phyloP scores from a whole-genome alignment of 2,329 filamentous ascomycete genomes.

The Fusarium drepaniforme region DNA sequence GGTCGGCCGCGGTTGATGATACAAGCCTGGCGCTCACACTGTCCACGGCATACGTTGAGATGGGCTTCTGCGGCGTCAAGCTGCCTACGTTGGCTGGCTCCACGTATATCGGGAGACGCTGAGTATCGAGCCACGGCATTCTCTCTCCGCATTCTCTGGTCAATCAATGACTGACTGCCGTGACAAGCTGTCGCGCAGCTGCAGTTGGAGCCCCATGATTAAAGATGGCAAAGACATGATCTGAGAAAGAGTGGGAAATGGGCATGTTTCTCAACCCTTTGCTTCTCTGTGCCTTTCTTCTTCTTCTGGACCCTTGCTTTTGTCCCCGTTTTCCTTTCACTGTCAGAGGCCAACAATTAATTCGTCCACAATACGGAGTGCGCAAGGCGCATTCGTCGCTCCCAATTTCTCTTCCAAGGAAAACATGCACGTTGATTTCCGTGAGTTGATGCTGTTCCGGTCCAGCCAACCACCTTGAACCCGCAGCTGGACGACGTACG shows the following conservation, averaged over 20 bases:
- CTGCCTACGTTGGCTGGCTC: slow-evolving; percentile 17
- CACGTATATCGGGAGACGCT: slow-evolving; percentile 26
- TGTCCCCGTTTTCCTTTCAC: not conserved
- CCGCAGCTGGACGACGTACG: slow-evolving; percentile 6
- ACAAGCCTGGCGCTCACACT: not conserved
- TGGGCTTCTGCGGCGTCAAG: slow-evolving; percentile 16
- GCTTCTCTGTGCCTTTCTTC: slow-evolving; percentile 3
- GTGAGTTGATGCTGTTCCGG: slow-evolving; percentile 16
- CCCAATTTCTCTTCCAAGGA: not conserved
- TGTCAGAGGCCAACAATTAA: slow-evolving; percentile 5
- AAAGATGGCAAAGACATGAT: not conserved
- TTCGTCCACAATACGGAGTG: not conserved
- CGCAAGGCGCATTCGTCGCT: slow-evolving; percentile 1
- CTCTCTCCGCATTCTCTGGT: slow-evolving; percentile 5
- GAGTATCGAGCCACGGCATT: slow-evolving; percentile 30
- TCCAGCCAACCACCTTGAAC: slow-evolving; percentile 8
- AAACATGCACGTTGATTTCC: not conserved
- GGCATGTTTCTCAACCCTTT: slow-evolving; percentile 3
- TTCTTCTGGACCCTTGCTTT: not conserved
- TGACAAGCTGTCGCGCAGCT: slow-evolving; percentile 22
- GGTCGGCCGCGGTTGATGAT: not conserved
- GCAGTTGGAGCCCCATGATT: slow-evolving; percentile 1
- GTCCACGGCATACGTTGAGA: slow-evolving; percentile 12
- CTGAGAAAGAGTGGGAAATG: slow-evolving; percentile 1
- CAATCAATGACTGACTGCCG: slow-evolving; percentile 22